Evolutionary conservation across 2,329 filamentous ascomycete species (phyloP).

Genomic region (Cladophialophora carrionii): DNA sequence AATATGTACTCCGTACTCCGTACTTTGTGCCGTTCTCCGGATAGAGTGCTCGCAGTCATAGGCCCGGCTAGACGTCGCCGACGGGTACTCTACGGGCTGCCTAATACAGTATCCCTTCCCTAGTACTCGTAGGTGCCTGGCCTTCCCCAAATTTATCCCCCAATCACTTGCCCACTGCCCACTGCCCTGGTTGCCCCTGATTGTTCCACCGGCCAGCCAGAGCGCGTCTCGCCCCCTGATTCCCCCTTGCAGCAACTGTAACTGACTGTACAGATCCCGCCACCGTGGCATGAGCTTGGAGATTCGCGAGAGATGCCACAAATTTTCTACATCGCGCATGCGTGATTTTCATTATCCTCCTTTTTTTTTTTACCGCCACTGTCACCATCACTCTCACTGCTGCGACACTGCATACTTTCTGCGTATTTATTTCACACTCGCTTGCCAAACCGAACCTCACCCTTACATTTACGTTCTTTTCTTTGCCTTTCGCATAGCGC

Average conservation of each 20-base stretch:
- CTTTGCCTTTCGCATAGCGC: not conserved
- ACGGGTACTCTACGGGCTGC: not conserved
- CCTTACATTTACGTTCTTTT: no score
- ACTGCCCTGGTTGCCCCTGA: no score
- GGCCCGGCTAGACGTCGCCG: not conserved
- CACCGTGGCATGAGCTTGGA: slow-evolving; percentile 1
- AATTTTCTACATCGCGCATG: not conserved
- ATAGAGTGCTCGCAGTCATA: not conserved
- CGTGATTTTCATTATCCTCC: slow-evolving; percentile 1
- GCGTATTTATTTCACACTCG: slow-evolving; percentile 6
- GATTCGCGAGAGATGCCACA: not conserved
- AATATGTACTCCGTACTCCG: no score
- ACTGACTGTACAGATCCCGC: no score
- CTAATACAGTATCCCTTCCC: no score
- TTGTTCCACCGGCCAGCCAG: no score
- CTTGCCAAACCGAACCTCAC: no score
- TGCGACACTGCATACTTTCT: not conserved
- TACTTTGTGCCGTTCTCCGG: no score
- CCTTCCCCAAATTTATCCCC: no score
- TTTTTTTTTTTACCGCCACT: slow-evolving; percentile 2
- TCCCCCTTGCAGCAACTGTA: not conserved
- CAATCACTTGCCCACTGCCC: no score
- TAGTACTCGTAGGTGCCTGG: no score
- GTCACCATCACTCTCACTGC: not conserved
- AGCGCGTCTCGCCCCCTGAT: not conserved